Evolutionary conservation across 1,139 yeast species (phyloP), one percentile per base, ranked within the genome.

Genomic region (Sugiyamaella sp.): DNA sequence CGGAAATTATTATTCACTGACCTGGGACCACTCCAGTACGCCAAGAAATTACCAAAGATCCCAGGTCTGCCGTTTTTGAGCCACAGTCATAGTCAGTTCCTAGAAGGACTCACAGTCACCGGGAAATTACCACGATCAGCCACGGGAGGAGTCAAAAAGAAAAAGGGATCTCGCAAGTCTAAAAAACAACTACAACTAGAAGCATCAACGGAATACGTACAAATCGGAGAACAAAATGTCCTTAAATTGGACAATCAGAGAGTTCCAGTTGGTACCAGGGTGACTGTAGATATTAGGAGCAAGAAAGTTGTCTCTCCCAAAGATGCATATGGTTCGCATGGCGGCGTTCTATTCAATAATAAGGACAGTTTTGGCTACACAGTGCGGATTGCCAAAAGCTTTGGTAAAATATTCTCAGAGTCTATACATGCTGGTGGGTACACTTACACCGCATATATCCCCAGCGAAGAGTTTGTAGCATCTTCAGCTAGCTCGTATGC

Each of bases 201-300:
- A 46, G 45, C 63, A 40, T 72, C 73, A 42, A 89, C 97, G 8
- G 84, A 82, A 60, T 87, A 77, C 64, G 86, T 90, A 47, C 89
- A 89, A 64, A 76, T 89, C 49, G 97, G 97, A 1, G 78, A 75
- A 49, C 72, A 75, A 1, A 72, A 79, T 53, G 75, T 83, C 4
- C 74, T 90, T 55, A 51, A 55, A n/a, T 51, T 56, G 2, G 74
- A 59, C 38, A 73, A 78, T 2, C 82, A 81, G 56, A 83, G 84
- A 57, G 84, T 89, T 1, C 96, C 96, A 1, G 80, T 82, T 0
- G 84, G 86, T 62, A 88, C 86, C 4, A 73, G 96, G 60, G 96
- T 90, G 4, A 88, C 96, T 0, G 89, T 90, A 0, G 90, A 90
- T 64, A 64, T 81, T 27, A 75, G 80, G 52, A 79, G 79, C 27